Conservation (phyloP, 2,329 filamentous ascomycete species). For the Zymoseptoria tritici region DNA sequence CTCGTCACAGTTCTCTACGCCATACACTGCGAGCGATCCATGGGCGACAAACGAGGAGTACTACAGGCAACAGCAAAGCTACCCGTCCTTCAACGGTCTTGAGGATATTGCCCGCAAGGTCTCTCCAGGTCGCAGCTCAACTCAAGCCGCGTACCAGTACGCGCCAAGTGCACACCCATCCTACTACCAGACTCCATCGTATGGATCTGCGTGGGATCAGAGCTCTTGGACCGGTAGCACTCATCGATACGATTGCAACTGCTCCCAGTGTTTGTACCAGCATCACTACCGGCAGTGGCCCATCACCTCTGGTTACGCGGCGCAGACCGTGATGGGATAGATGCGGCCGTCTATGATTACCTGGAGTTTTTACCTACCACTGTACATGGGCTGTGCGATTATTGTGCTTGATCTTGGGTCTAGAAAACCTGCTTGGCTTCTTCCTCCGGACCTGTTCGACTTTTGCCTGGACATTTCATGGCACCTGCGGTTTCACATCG, state of each 20-base stretch:
- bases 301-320: conserved; percentile 25
- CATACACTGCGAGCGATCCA: conserved; percentile 28
- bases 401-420: neutral
- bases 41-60: conserved; percentile 28
- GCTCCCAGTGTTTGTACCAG: conserved; percentile 28
- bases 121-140: conserved; percentile 26
- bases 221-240: conserved; percentile 23
- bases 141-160: conserved; percentile 26
- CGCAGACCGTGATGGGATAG: conserved; percentile 32
- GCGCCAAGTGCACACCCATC: conserved; percentile 18
- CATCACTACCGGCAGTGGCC: conserved; percentile 29
- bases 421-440: neutral
- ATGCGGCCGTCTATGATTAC: neutral
- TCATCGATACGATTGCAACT: conserved; percentile 31
- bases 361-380: neutral
- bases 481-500: neutral
- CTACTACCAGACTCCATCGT: conserved; percentile 23
- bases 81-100: conserved; percentile 27
- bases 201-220: conserved; percentile 29
- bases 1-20: conserved; percentile 27
- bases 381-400: neutral
- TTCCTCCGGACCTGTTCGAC: neutral
- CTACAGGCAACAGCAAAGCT: conserved; percentile 28
- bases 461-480: neutral
- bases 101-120: conserved; percentile 27